Evolutionary conservation across 768 basidiomycete genomes (phyloP).

Genomic region (Amanita muscaria): DNA sequence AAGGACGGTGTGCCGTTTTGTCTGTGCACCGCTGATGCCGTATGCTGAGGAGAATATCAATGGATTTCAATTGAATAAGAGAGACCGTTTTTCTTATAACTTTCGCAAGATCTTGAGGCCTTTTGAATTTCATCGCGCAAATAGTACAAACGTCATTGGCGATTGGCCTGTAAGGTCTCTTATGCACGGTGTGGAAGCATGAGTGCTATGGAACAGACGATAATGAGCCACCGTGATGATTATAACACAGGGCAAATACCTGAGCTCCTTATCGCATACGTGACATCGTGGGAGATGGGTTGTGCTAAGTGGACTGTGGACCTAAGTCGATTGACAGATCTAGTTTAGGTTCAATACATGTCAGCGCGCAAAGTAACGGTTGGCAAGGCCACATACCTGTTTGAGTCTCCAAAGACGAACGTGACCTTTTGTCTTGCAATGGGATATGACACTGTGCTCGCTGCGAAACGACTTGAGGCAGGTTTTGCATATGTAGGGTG

Average conservation of each 20-base stretch:
- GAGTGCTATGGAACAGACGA: neutral
- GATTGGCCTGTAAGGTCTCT: no score
- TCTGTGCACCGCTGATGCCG: slow-evolving; percentile 1
- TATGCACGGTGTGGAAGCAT: neutral
- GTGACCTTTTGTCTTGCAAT: neutral
- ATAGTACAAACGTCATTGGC: slow-evolving; percentile 1
- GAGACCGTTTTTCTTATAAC: neutral
- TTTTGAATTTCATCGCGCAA: neutral
- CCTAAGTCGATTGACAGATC: no score
- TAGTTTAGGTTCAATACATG: no score
- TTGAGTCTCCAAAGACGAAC: no score
- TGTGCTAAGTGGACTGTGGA: no score
- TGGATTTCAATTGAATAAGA: neutral
- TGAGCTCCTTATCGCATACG: neutral
- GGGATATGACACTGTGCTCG: neutral
- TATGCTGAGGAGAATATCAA: neutral
- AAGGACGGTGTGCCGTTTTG: neutral
- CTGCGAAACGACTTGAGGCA: slow-evolving; percentile 2
- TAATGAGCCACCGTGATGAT: neutral
- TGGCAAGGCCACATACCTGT: no score
- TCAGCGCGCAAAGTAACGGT: no score
- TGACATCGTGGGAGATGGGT: neutral
- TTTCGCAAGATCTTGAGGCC: neutral
- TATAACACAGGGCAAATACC: neutral
- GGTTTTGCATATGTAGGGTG: neutral